Conservation (phyloP, 2,329 filamentous ascomycete species). For the Fusarium solani-melongenae region DNA sequence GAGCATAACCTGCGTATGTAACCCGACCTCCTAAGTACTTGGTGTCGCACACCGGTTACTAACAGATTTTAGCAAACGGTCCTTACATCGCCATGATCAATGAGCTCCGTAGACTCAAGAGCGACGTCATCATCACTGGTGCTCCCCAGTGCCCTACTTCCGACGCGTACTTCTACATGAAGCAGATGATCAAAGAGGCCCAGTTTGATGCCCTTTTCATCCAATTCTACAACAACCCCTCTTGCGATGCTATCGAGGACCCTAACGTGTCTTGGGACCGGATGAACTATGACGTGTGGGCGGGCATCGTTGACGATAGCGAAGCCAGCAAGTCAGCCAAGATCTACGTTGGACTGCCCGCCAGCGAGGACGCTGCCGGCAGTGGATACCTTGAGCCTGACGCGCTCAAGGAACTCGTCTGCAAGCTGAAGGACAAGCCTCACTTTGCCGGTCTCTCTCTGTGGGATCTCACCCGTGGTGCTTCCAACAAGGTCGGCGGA, state of each 20-base stretch:
- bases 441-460: conserved; percentile 60
- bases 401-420: conserved; percentile 52
- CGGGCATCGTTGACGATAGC: conserved; percentile 46
- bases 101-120: conserved; percentile 47
- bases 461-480: conserved; percentile 56
- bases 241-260: conserved; percentile 49
- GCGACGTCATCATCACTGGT: conserved; percentile 53
- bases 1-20: conserved; percentile 49
- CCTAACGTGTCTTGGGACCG: conserved; percentile 43
- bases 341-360: conserved; percentile 58
- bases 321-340: conserved; percentile 54
- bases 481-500: conserved; percentile 44
- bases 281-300: conserved; percentile 60
- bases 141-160: conserved; percentile 57
- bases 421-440: conserved; percentile 48
- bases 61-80: conserved; percentile 42
- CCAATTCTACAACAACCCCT: conserved; percentile 62
- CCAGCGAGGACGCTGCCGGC: conserved; percentile 41
- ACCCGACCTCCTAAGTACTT: not conserved
- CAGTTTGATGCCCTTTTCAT: conserved; percentile 58
- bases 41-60: not conserved
- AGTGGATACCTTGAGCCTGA: conserved; percentile 50
- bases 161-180: conserved; percentile 45
- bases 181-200: conserved; percentile 52
- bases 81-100: conserved; percentile 55